phyloP scores from a whole-genome alignment of 805 yeast genomes.

The Kluyveromyces siamensis region DNA sequence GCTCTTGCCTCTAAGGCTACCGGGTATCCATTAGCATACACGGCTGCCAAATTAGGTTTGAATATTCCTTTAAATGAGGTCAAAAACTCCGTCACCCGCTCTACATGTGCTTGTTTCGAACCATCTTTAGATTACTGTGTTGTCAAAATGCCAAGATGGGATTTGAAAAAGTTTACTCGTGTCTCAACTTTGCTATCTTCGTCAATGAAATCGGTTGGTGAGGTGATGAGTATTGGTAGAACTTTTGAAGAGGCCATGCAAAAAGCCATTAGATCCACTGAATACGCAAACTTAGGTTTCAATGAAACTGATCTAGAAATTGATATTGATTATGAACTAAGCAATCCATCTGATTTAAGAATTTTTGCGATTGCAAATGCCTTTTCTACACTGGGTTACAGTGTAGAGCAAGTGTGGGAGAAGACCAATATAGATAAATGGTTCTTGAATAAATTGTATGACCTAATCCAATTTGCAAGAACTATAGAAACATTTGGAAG shows the following conservation, averaged over 20 bases:
- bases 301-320: constrained; percentile 80
- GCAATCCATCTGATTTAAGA: constrained; percentile 96
- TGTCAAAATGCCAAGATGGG: constrained; percentile 98
- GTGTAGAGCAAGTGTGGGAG: constrained; percentile 87
- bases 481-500: constrained; percentile 48
- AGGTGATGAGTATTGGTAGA: constrained; percentile 96
- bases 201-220: constrained; percentile 98
- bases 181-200: constrained; percentile 83
- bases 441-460: constrained; percentile 83
- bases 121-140: constrained; percentile 96
- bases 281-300: constrained; percentile 93
- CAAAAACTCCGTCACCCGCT: constrained; percentile 85
- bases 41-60: constrained; percentile 94
- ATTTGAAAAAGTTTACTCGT: constrained; percentile 87
- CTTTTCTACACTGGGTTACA: constrained; percentile 64
- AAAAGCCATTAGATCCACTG: constrained; percentile 88
- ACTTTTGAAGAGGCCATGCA: constrained; percentile 97
- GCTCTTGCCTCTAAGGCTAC: constrained; percentile 98
- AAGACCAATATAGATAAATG: constrained; percentile 90
- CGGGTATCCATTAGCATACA: constrained; percentile 95
- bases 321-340: constrained; percentile 86
- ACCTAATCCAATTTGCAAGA: constrained; percentile 63
- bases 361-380: constrained; percentile 96
- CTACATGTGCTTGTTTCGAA: constrained; percentile 94
- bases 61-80: constrained; percentile 88